Conservation (phyloP, 148 eudicot species). For the Camellia lanceoleosa region DNA sequence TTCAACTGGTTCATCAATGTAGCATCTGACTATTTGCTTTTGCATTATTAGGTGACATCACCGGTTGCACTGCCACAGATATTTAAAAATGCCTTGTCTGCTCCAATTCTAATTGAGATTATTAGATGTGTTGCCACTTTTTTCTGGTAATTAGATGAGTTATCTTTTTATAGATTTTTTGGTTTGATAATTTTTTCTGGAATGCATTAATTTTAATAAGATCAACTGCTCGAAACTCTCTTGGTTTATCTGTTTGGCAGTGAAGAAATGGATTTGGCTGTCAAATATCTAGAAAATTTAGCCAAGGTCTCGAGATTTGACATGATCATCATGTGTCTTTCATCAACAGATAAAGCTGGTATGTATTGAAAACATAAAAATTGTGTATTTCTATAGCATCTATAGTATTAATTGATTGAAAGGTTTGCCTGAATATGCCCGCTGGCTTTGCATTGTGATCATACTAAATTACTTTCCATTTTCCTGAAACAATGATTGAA, state of each 20-base stretch:
- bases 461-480: background rate
- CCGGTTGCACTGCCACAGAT: slow-evolving; percentile 70
- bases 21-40: background rate
- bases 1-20: slow-evolving; percentile 11
- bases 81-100: slow-evolving; percentile 80
- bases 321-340: slow-evolving; percentile 85
- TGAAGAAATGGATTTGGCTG: slow-evolving; percentile 65
- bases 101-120: slow-evolving; percentile 71
- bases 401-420: background rate
- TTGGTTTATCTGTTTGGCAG: slow-evolving; percentile 35
- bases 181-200: background rate
- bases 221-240: background rate
- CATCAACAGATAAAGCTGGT: slow-evolving; percentile 72
- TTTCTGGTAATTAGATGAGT: slow-evolving; percentile 46
- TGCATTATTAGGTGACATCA: slow-evolving; percentile 58
- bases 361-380: slow-evolving; percentile 25
- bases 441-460: background rate
- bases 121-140: slow-evolving; percentile 64
- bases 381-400: background rate
- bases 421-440: background rate
- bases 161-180: background rate
- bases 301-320: slow-evolving; percentile 75
- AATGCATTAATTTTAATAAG: background rate
- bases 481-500: background rate
- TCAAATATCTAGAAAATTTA: slow-evolving; percentile 64